These are phyloP conservation scores for Lactarius sp. DNA, from an alignment of 768 basidiomycete genomes.

Conservation along the genomic window DNA sequence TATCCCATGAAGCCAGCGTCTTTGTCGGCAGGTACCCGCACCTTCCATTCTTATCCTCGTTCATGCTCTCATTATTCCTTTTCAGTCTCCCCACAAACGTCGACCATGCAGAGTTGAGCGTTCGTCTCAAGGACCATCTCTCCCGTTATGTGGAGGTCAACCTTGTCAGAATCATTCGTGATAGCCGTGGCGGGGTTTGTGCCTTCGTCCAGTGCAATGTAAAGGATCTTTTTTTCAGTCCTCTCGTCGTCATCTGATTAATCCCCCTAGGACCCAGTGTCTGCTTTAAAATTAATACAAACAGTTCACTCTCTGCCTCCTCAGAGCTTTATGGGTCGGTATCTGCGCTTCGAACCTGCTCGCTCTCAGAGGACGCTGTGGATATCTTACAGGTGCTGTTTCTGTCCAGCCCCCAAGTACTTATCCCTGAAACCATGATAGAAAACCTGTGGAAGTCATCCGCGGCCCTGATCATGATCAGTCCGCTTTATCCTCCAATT, in stretches of 20 bases:
- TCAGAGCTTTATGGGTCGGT: constrained; percentile 65
- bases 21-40: constrained; percentile 72
- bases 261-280: constrained; percentile 45
- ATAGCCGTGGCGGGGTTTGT: constrained; percentile 72
- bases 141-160: constrained; percentile 61
- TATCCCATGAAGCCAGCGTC: constrained; percentile 72
- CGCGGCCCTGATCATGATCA: constrained; percentile 21
- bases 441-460: constrained; percentile 38
- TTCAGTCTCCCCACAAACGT: constrained; percentile 64
- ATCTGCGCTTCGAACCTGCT: constrained; percentile 72
- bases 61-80: constrained; percentile 21
- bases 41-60: constrained; percentile 8
- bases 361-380: constrained; percentile 69
- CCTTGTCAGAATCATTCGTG: constrained; percentile 65
- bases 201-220: constrained; percentile 88
- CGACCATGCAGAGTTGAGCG: constrained; percentile 56
- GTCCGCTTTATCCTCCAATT: constrained; percentile 19
- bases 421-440: constrained; percentile 22
- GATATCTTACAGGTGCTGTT: constrained; percentile 63
- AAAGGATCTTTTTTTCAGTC: constrained; percentile 24
- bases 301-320: constrained; percentile 51
- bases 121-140: constrained; percentile 60
- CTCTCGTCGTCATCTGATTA: not conserved
- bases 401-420: not conserved
- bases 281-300: constrained; percentile 55